Percentiles rank a stretch among this genome's conserved stretches.
Conservation (phyloP, 345 rosid species). For the Jatropha curcas region DNA sequence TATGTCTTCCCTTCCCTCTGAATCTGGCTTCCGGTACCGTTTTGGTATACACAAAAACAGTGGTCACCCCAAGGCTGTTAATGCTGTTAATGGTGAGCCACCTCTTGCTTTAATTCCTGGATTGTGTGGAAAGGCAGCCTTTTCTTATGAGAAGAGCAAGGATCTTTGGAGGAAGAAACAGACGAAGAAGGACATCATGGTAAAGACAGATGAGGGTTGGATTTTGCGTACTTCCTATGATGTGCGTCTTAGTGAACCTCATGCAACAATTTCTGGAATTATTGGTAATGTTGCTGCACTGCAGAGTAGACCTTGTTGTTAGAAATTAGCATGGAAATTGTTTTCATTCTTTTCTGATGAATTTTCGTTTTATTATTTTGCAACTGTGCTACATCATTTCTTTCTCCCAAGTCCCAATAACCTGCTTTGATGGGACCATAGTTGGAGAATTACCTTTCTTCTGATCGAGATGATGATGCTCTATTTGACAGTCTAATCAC, state of each 20-base stretch:
- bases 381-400: neutral
- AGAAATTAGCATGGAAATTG: neutral
- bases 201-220: constrained; percentile 46
- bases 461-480: neutral
- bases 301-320: neutral
- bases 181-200: constrained; percentile 32
- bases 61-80: constrained; percentile 56
- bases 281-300: constrained; percentile 44
- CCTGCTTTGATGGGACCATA: neutral
- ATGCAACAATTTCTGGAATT: constrained; percentile 67
- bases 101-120: constrained; percentile 75
- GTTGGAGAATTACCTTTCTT: neutral
- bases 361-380: neutral
- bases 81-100: constrained; percentile 37
- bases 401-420: neutral
- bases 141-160: constrained; percentile 66
- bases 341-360: neutral
- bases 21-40: constrained; percentile 65
- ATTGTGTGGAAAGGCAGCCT: constrained; percentile 73
- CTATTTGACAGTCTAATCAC: neutral
- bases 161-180: constrained; percentile 68
- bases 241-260: constrained; percentile 66
- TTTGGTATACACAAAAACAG: constrained; percentile 65
- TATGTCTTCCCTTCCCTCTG: constrained; percentile 52
- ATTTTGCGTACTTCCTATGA: constrained; percentile 53